Base-by-base conservation (phyloP, 1,139 yeast species). In the Meyerozyma sp. region DNA sequence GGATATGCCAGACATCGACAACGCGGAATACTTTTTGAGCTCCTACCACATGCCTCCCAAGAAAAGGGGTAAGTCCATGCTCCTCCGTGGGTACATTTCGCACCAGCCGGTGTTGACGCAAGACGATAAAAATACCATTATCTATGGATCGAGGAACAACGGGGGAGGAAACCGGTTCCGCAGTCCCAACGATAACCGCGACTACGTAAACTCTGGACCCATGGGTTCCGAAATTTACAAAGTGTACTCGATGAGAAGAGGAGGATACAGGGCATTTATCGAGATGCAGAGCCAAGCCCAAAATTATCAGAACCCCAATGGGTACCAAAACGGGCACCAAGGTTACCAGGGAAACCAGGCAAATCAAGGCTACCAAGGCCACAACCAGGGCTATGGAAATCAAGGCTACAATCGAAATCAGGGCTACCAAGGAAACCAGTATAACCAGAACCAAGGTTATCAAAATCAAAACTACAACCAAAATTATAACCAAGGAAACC, bases 51-150 rank as follows among this genome's bases (percentile, higher is more conserved):
- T 86, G 77, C 79, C 80, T 4, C 61, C 68, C 14, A 73, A 76
- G 44, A 59, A 60, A 6, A 64, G 55, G 4, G 85, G 87, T 43
- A 93, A 93, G 59, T 84, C 95, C 3, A 86, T 93, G 87, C 68
- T 93, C 23, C 65, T 93, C 48, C 86, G 83, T 43, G 98, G 98
- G 0, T 87, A 73, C 54, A 79, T 82, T 47, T 75, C 89, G 2
- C 82, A 82, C 47, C 65, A 66, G 18, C 73, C 75, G 10, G 83
- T 83, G 2, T 69, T 91, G 40, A 79, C 81, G 3, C 79, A 75
- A 39, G 84, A 84, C 44, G 96, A 90, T 58, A 76, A 74, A 43
- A 87, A 83, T 47, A 69, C 76, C n/a, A 70, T 89, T 25, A 55
- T 72, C 40, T 79, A 79, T 51, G 66, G 70, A 3, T 52, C 48